phyloP scores from a whole-genome alignment of 2,329 filamentous ascomycete species.

The Metarhizium sp. region DNA sequence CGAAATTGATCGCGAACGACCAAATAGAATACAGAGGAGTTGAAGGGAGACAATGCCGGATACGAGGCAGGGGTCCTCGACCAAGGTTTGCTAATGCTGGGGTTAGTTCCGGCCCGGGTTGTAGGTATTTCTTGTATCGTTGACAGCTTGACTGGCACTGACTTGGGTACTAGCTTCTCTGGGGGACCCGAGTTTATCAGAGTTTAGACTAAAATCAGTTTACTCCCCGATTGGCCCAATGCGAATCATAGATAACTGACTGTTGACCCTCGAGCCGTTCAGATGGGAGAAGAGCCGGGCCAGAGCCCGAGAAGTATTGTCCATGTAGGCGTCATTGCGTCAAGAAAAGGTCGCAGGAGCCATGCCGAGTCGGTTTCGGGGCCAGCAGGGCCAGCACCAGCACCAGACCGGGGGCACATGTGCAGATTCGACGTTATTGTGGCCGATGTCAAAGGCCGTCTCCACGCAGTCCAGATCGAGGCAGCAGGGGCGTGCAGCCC shows the following conservation, averaged over 20 bases:
- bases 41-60: not conserved
- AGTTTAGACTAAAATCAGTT: not conserved
- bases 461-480: conserved; percentile 5
- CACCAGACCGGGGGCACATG: not conserved
- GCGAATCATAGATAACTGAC: not conserved
- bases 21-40: not conserved
- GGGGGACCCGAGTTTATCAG: not conserved
- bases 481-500: not conserved
- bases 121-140: not conserved
- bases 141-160: not conserved
- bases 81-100: not conserved
- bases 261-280: not conserved
- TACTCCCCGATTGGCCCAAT: not conserved
- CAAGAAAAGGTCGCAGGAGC: not conserved
- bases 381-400: not conserved
- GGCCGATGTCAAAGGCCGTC: conserved; percentile 2
- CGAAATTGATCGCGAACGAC: not conserved
- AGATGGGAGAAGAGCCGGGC: not conserved
- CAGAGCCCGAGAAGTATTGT: not conserved
- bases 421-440: not conserved
- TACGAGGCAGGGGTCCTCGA: not conserved
- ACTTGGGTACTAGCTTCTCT: not conserved
- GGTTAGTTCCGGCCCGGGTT: not conserved
- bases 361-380: not conserved
- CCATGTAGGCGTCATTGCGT: not conserved